Conservation (phyloP, 305 asterid genomes). For the Solanum chacoense region DNA sequence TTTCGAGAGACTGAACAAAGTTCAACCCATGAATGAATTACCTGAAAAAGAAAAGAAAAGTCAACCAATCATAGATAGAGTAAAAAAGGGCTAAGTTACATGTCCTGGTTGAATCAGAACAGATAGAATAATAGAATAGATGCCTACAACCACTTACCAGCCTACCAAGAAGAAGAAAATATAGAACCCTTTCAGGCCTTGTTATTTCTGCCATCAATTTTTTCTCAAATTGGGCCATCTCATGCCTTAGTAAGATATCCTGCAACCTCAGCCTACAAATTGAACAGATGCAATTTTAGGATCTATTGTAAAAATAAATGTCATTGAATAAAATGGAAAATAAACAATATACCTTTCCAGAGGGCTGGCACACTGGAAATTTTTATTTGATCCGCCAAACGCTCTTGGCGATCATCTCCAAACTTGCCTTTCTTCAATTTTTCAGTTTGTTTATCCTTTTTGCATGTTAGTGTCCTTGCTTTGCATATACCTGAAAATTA, state of each 20-base stretch:
- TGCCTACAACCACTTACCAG: slow-evolving; percentile 48
- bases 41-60: not conserved
- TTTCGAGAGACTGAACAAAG: not conserved
- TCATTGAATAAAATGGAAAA: not conserved
- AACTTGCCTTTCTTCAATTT: too few relatives aligned
- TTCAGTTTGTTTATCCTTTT: too few relatives aligned
- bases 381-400: too few relatives aligned
- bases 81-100: not conserved
- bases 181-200: slow-evolving; percentile 74
- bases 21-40: not conserved
- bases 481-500: too few relatives aligned
- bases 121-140: not conserved
- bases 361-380: slow-evolving; percentile 4
- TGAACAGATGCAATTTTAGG: slow-evolving; percentile 7
- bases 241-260: slow-evolving; percentile 76
- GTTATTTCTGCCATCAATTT: slow-evolving; percentile 85
- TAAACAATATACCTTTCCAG: slow-evolving; percentile 60
- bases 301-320: slow-evolving; percentile 5
- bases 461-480: too few relatives aligned
- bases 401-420: too few relatives aligned
- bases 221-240: slow-evolving; percentile 68
- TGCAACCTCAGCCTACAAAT: slow-evolving; percentile 65
- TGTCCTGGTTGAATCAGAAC: not conserved
- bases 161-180: slow-evolving; percentile 82
- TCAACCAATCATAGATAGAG: not conserved